A percentile compares a stretch with the other conserved stretches of the same genome.
Evolutionary conservation across 139 green algal species (phyloP).

Genomic region (Yamagishiella unicocca): DNA sequence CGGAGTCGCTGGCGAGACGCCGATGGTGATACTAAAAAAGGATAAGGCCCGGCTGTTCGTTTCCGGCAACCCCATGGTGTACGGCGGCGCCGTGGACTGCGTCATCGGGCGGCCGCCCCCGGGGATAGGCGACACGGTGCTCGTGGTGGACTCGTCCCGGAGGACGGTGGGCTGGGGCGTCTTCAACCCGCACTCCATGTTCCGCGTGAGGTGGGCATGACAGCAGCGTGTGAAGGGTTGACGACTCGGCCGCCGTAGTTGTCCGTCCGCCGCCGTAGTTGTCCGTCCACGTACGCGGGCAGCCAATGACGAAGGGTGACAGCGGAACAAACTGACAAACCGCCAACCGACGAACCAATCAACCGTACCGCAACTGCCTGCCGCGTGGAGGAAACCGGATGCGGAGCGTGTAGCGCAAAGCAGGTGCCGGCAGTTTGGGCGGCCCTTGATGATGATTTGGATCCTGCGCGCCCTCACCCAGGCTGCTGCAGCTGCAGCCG

Average conservation of each 20-base stretch:
- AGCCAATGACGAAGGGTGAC: no score
- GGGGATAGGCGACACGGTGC: conserved; percentile 71
- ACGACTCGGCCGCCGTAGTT: no score
- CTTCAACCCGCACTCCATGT: conserved; percentile 88
- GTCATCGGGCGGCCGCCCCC: conserved; percentile 63
- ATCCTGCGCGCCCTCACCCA: conserved; percentile 15
- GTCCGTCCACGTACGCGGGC: no score
- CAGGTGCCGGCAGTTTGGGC: no score
- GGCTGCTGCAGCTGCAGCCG: conserved; percentile 64
- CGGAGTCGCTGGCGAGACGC: neutral
- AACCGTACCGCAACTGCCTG: no score
- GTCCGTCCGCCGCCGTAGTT: no score
- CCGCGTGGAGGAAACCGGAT: no score
- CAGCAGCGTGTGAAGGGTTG: no score
- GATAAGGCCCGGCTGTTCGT: conserved; percentile 81
- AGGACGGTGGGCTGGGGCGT: conserved; percentile 81
- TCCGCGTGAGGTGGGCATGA: conserved; percentile 74
- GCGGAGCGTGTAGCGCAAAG: no score
- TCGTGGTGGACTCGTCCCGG: conserved; percentile 68
- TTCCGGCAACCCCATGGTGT: conserved; percentile 68
- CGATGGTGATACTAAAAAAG: conserved; percentile 70
- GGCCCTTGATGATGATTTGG: no score
- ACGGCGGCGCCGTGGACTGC: conserved; percentile 78
- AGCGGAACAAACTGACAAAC: no score
- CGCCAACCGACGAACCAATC: no score